Conservation (phyloP, 495 filamentous ascomycete genomes). For the Tuber brumale region DNA sequence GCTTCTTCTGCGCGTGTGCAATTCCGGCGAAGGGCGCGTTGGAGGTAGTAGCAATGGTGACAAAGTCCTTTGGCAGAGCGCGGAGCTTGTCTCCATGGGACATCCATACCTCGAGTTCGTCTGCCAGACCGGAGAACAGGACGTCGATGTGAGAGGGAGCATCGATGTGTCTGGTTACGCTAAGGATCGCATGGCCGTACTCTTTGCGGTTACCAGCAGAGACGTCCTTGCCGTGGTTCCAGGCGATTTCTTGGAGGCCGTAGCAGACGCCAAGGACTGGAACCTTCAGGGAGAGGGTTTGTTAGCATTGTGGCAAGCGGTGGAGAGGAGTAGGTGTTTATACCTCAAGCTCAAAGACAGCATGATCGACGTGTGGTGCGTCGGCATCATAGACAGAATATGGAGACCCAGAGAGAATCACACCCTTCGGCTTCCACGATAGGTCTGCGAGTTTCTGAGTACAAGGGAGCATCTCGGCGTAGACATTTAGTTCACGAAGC, state of each 20-base stretch:
- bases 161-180: slow-evolving; percentile 48
- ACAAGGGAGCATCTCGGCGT: slow-evolving; percentile 87
- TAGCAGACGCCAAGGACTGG: slow-evolving; percentile 77
- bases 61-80: slow-evolving; percentile 63
- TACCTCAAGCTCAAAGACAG: slow-evolving; percentile 65
- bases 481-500: slow-evolving; percentile 74
- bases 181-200: slow-evolving; percentile 62
- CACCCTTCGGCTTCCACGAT: slow-evolving; percentile 71
- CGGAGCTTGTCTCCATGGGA: slow-evolving; percentile 78
- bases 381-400: slow-evolving; percentile 66
- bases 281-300: slow-evolving; percentile 38
- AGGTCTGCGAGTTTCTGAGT: slow-evolving; percentile 77
- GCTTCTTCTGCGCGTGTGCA: slow-evolving; percentile 61
- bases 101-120: slow-evolving; percentile 72
- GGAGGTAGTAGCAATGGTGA: slow-evolving; percentile 61
- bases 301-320: background rate
- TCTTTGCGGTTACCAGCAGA: slow-evolving; percentile 63
- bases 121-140: slow-evolving; percentile 64
- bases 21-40: slow-evolving; percentile 79
- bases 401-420: slow-evolving; percentile 71
- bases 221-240: slow-evolving; percentile 64
- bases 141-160: slow-evolving; percentile 56
- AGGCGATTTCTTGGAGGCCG: slow-evolving; percentile 76
- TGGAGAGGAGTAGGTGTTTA: background rate
- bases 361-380: slow-evolving; percentile 71